These are phyloP conservation scores for Ceriops decandra DNA, from an alignment of 345 rosid genomes.

Conservation along the genomic window DNA sequence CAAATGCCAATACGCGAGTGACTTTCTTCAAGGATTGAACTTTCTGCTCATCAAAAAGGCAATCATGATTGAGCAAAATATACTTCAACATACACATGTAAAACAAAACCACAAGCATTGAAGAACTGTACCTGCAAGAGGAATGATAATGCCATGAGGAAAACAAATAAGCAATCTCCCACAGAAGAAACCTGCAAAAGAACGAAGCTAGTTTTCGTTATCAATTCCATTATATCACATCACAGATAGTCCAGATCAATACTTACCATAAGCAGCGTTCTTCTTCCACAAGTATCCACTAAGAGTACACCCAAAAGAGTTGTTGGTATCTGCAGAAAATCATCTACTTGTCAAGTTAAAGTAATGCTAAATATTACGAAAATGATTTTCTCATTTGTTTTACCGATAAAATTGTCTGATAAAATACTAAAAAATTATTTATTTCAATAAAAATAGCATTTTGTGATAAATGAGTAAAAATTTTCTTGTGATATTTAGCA, in stretches of 20 bases:
- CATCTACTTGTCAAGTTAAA: background rate
- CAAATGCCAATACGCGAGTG: constrained; percentile 22
- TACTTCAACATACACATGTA: background rate
- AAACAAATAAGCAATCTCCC: constrained; percentile 37
- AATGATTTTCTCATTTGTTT: no score
- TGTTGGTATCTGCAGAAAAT: constrained; percentile 32
- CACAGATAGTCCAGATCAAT: no score
- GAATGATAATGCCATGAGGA: constrained; percentile 45
- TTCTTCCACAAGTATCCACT: constrained; percentile 51
- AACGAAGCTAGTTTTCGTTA: no score
- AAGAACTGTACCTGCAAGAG: constrained; percentile 38
- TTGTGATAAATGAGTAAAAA: no score
- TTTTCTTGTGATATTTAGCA: no score
- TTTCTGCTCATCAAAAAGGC: constrained; percentile 22
- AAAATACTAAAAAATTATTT: no score
- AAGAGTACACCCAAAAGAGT: constrained; percentile 29
- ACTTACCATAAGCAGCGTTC: constrained; percentile 45
- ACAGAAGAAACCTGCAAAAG: constrained; percentile 29
- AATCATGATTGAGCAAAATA: background rate
- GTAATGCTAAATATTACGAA: no score
- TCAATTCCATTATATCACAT: no score
- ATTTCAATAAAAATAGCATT: no score
- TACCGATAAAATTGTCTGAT: no score
- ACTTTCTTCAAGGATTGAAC: constrained; percentile 12
- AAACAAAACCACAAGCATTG: background rate